phyloP scores from a whole-genome alignment of 352 stramenopile genomes.

The Phytophthora podocarpi region DNA sequence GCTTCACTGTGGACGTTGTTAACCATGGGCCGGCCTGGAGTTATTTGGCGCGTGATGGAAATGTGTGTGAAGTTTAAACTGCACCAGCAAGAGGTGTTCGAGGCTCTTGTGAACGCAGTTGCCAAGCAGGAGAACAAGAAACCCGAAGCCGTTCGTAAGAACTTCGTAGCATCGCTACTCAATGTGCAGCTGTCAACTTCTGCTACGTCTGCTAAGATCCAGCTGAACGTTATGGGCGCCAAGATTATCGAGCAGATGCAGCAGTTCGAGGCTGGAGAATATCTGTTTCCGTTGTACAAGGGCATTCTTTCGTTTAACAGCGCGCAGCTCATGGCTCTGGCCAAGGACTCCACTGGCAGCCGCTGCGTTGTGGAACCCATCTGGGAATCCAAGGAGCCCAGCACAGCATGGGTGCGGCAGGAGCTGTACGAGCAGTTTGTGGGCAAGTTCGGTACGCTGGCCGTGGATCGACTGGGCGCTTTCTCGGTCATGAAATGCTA shows the following conservation, averaged over 20 bases:
- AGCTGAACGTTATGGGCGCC: constrained; percentile 80
- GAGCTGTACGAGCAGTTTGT: constrained; percentile 73
- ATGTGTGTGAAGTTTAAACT: constrained; percentile 70
- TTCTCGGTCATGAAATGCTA: constrained; percentile 90
- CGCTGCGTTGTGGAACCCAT: constrained; percentile 81
- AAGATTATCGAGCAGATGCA: constrained; percentile 77
- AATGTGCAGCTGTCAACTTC: constrained; percentile 68
- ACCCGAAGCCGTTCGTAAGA: constrained; percentile 63
- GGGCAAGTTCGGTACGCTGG: constrained; percentile 70
- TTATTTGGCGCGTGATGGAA: constrained; percentile 82
- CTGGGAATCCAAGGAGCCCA: constrained; percentile 68
- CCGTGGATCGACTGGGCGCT: constrained; percentile 73
- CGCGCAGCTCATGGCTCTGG: constrained; percentile 71
- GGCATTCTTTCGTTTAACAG: constrained; percentile 70
- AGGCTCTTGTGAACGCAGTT: constrained; percentile 59
- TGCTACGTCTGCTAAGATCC: constrained; percentile 54
- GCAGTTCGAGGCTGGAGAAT: constrained; percentile 60
- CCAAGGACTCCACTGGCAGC: constrained; percentile 80
- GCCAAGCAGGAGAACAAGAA: constrained; percentile 85
- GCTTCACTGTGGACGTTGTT: constrained; percentile 71
- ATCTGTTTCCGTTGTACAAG: constrained; percentile 57
- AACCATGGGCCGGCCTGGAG: constrained; percentile 67
- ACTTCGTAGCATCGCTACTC: constrained; percentile 70
- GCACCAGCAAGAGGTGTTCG: constrained; percentile 58
- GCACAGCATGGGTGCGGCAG: constrained; percentile 63